These are phyloP conservation scores for Triglochin maritima DNA, from an alignment of 106 monocot genomes.

Conservation along the genomic window DNA sequence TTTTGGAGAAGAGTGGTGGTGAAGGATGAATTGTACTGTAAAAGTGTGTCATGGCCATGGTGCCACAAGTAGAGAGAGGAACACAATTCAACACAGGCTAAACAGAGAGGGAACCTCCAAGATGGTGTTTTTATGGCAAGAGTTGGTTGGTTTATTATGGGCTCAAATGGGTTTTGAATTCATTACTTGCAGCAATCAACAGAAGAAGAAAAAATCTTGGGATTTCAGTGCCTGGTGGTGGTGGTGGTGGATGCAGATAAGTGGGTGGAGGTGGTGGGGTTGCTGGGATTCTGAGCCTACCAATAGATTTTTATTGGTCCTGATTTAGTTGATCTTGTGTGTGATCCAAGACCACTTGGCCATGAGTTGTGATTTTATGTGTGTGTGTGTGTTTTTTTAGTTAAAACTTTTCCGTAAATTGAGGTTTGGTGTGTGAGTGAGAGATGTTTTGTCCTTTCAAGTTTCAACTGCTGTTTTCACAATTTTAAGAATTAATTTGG, in stretches of 20 bases:
- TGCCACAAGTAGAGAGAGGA: not conserved
- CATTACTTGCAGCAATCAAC: not conserved
- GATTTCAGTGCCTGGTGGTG: not conserved
- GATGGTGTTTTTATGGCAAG: no score
- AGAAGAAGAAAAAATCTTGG: not conserved
- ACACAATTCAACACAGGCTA: not conserved
- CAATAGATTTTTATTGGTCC: not conserved
- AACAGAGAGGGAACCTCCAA: no score
- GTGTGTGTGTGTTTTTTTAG: no score
- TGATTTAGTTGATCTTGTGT: not conserved
- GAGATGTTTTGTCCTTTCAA: no score
- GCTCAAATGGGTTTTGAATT: not conserved
- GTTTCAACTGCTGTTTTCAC: no score
- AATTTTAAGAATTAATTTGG: no score
- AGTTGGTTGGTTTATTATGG: no score
- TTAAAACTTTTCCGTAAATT: no score
- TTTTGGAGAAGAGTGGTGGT: slow-evolving; percentile 17
- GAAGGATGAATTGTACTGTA: slow-evolving; percentile 13
- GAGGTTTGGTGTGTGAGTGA: no score
- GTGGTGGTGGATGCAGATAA: not conserved
- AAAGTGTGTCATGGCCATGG: slow-evolving; percentile 9
- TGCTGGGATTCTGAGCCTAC: not conserved
- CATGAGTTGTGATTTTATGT: no score
- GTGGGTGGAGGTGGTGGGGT: slow-evolving; percentile 4
- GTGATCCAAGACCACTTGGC: not conserved